phyloP scores from a whole-genome alignment of 192 early-diverging fungal genomes.

The Podila minutissima region DNA sequence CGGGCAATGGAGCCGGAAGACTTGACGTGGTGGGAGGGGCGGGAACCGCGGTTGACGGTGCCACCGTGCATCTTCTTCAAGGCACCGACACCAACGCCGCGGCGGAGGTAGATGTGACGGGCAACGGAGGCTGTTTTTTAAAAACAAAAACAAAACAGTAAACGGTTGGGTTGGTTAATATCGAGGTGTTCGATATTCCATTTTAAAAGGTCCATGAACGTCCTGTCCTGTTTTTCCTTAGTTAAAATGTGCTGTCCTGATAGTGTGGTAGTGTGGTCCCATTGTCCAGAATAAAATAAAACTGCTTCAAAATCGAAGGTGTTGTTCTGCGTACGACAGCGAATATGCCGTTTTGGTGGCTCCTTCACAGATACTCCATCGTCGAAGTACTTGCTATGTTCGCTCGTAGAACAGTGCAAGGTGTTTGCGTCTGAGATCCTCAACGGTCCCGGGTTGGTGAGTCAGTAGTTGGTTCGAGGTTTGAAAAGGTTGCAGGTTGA shows the following conservation, averaged over 20 bases:
- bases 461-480: background rate
- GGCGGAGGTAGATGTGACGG: slow-evolving; percentile 98
- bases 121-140: slow-evolving; percentile 79
- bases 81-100: slow-evolving; percentile 93
- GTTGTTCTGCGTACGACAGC: background rate
- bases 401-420: too few relatives aligned
- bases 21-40: slow-evolving; percentile 90
- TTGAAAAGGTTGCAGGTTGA: background rate
- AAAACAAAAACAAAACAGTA: slow-evolving; percentile 5
- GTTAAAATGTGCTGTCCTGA: background rate
- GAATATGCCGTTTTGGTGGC: too few relatives aligned
- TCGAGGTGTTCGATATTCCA: background rate
- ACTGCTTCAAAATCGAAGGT: background rate
- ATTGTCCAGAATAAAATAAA: background rate
- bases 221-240: background rate
- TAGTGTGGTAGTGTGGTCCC: background rate
- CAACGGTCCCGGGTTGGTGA: background rate
- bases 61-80: slow-evolving; percentile 96
- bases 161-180: background rate
- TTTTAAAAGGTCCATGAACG: background rate
- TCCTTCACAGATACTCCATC: too few relatives aligned
- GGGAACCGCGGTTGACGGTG: slow-evolving; percentile 88
- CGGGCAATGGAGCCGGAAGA: slow-evolving; percentile 93
- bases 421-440: too few relatives aligned
- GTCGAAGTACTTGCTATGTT: too few relatives aligned